Percentiles rank a stretch among this genome's conserved stretches.
Conservation (phyloP, 2,329 filamentous ascomycete genomes). For the Bisporella sp. region DNA sequence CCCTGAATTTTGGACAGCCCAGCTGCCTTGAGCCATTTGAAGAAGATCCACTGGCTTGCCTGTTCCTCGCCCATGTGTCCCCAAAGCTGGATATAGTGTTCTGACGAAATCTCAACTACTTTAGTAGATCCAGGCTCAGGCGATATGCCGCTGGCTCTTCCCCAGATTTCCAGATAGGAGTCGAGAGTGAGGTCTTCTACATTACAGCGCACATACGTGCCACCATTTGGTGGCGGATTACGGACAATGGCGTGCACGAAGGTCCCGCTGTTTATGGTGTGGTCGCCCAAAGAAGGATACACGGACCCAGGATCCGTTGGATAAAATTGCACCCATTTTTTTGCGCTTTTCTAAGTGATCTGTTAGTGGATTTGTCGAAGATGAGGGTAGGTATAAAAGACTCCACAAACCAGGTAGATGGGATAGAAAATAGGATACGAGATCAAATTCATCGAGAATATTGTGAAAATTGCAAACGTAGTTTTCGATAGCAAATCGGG, state of each 20-base stretch:
- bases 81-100: background rate
- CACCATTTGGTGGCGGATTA: background rate
- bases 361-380: background rate
- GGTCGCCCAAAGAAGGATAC: slow-evolving; percentile 2
- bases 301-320: background rate
- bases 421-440: slow-evolving; percentile 2
- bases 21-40: background rate
- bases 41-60: slow-evolving; percentile 2
- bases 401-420: background rate
- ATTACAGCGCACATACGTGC: slow-evolving; percentile 1
- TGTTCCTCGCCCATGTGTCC: slow-evolving; percentile 4
- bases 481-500: slow-evolving; percentile 17
- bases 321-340: slow-evolving; percentile 3
- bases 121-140: background rate
- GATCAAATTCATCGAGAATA: background rate
- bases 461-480: slow-evolving; percentile 21
- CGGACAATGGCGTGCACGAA: slow-evolving; percentile 1
- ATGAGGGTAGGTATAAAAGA: background rate
- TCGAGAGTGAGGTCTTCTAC: slow-evolving; percentile 1
- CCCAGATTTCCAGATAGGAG: slow-evolving; percentile 3
- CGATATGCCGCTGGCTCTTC: background rate
- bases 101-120: background rate
- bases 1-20: background rate
- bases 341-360: background rate
- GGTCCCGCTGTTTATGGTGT: background rate